Evolutionary conservation across 257 asterid genomes (phyloP).

Genomic region (Mentha longifolia): DNA sequence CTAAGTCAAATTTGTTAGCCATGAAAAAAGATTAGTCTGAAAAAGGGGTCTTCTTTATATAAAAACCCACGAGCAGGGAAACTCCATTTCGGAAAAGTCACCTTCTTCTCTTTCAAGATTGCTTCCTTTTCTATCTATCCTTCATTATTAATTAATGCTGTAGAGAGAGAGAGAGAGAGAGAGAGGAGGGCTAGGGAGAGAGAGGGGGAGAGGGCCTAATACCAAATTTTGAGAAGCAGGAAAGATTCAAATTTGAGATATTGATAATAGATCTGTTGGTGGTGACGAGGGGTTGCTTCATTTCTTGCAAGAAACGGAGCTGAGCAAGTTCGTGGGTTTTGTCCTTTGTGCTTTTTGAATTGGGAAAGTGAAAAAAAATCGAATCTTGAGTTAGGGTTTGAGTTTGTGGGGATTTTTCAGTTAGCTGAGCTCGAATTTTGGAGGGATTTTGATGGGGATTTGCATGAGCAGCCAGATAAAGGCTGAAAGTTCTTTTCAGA

Average conservation of each 20-base stretch:
- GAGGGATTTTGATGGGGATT: constrained; percentile 60
- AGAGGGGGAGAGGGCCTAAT: constrained; percentile 21
- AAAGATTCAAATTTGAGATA: constrained; percentile 27
- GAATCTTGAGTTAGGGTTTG: constrained; percentile 36
- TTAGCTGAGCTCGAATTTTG: constrained; percentile 29
- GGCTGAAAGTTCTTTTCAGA: constrained; percentile 50
- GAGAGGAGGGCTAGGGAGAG: not conserved
- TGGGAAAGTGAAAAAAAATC: constrained; percentile 10
- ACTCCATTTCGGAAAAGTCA: constrained; percentile 21
- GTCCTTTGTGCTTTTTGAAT: constrained; percentile 19
- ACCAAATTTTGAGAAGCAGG: constrained; percentile 36
- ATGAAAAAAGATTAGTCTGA: constrained; percentile 16
- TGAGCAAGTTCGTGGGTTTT: constrained; percentile 2
- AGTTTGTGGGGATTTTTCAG: constrained; percentile 31
- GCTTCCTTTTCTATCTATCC: constrained; percentile 7
- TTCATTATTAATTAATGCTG: constrained; percentile 2
- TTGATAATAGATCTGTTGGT: constrained; percentile 56
- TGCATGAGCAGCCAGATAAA: constrained; percentile 61
- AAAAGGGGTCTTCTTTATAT: constrained; percentile 29
- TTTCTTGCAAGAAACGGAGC: constrained; percentile 27
- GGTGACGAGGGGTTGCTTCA: constrained; percentile 27
- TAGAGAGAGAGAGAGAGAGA: constrained; percentile 17
- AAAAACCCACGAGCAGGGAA: constrained; percentile 22
- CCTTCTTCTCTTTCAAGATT: constrained; percentile 19
- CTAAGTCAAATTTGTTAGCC: constrained; percentile 45